A percentile compares a stretch with the other conserved stretches of the same genome.
These are phyloP conservation scores for Aspergillus olivimuriae DNA, from an alignment of 495 filamentous ascomycete genomes.

Conservation along the genomic window DNA sequence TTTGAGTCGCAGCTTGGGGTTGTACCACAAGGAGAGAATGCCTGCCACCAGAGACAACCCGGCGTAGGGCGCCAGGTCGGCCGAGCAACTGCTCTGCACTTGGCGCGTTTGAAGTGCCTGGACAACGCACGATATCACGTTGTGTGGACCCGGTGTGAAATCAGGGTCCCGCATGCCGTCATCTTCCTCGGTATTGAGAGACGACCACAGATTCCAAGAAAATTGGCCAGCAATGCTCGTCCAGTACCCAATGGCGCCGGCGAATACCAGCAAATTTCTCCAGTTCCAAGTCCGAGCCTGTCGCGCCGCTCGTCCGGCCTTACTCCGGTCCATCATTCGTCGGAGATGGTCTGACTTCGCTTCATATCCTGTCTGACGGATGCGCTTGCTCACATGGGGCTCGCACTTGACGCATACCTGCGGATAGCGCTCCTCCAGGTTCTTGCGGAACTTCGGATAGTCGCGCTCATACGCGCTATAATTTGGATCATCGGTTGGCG, in stretches of 20 bases:
- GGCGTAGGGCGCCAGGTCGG: conserved; percentile 33
- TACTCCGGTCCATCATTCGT: conserved; percentile 62
- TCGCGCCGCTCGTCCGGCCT: conserved; percentile 36
- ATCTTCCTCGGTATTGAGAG: conserved; percentile 14
- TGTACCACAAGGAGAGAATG: conserved; percentile 66
- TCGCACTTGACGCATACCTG: conserved; percentile 77
- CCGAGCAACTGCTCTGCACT: conserved; percentile 22
- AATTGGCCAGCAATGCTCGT: conserved; percentile 41
- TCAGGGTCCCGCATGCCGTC: conserved; percentile 8
- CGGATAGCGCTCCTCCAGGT: conserved; percentile 71
- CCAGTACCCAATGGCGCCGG: conserved; percentile 47
- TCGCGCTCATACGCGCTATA: conserved; percentile 52
- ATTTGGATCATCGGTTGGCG: conserved; percentile 56
- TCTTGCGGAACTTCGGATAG: conserved; percentile 53
- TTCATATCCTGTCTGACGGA: conserved; percentile 63
- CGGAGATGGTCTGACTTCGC: conserved; percentile 73
- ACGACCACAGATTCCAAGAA: conserved; percentile 33
- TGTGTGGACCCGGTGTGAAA: conserved; percentile 6
- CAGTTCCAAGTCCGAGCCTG: conserved; percentile 38
- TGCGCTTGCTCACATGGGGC: conserved; percentile 54
- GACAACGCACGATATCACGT: conserved; percentile 23
- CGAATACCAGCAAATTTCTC: conserved; percentile 43
- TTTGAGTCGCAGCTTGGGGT: conserved; percentile 60
- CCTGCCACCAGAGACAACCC: conserved; percentile 44
- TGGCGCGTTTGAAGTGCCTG: conserved; percentile 16